Percentiles rank a stretch among this genome's conserved stretches.
These are phyloP conservation scores for Suillus variegatus DNA, from an alignment of 768 basidiomycete genomes.

Conservation along the genomic window DNA sequence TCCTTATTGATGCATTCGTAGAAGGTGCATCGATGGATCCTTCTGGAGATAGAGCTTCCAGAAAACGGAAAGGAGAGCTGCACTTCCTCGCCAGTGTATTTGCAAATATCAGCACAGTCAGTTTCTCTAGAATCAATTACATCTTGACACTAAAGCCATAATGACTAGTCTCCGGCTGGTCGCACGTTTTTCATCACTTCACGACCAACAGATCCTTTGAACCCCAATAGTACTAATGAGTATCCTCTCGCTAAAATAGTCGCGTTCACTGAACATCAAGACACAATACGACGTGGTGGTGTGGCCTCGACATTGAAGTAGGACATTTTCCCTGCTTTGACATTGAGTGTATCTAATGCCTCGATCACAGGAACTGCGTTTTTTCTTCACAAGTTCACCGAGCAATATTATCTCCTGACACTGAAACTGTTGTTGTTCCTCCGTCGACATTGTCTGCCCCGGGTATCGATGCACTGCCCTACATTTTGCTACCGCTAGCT, in stretches of 20 bases:
- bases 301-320: constrained; percentile 89
- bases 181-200: constrained; percentile 81
- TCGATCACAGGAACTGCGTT: constrained; percentile 65
- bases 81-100: constrained; percentile 95
- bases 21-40: constrained; percentile 64
- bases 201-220: constrained; percentile 49
- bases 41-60: constrained; percentile 47
- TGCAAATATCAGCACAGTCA: constrained; percentile 83
- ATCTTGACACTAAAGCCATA: not conserved
- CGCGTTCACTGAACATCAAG: constrained; percentile 86
- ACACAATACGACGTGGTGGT: constrained; percentile 84
- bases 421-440: constrained; percentile 52
- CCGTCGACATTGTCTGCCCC: constrained; percentile 61
- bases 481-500: constrained; percentile 86
- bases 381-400: constrained; percentile 70
- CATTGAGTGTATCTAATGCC: constrained; percentile 12
- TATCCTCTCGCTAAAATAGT: constrained; percentile 84
- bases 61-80: constrained; percentile 70
- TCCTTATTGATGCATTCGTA: constrained; percentile 89
- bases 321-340: constrained; percentile 17
- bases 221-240: constrained; percentile 51
- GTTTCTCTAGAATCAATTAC: constrained; percentile 25
- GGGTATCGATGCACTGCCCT: constrained; percentile 84
- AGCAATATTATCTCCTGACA: constrained; percentile 70
- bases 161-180: constrained; percentile 67